Conservation (phyloP, 2,329 filamentous ascomycete genomes). For the Talaromyces piceae region DNA sequence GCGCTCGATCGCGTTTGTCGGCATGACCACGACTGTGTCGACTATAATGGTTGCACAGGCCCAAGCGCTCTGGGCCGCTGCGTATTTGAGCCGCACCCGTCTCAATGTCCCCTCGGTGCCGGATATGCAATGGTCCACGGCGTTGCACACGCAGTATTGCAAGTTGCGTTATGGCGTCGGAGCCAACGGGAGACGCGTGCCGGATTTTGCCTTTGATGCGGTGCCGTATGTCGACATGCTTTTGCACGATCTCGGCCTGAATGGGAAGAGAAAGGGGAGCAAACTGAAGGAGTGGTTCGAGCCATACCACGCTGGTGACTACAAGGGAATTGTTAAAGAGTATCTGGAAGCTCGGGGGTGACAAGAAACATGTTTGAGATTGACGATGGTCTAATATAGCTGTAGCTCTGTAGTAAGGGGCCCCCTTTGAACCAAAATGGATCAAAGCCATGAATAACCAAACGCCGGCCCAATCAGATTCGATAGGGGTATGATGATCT, state of each 20-base stretch:
- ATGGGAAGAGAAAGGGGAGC: constrained; percentile 32
- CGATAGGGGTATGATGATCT: not conserved
- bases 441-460: not conserved
- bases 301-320: constrained; percentile 35
- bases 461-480: not conserved
- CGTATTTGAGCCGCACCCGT: constrained; percentile 54
- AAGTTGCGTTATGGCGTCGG: constrained; percentile 58
- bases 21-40: constrained; percentile 40
- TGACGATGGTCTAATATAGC: not conserved
- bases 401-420: not conserved
- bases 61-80: constrained; percentile 56
- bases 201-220: constrained; percentile 67
- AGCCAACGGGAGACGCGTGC: constrained; percentile 44
- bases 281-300: constrained; percentile 27
- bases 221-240: constrained; percentile 67
- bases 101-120: constrained; percentile 31
- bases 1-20: constrained; percentile 44
- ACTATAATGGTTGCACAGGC: constrained; percentile 40
- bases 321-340: constrained; percentile 35
- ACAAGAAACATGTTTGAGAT: constrained; percentile 3
- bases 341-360: constrained; percentile 14
- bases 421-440: not conserved
- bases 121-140: constrained; percentile 46
- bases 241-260: constrained; percentile 57
- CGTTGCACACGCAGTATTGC: constrained; percentile 61